Evolutionary conservation across 2,329 filamentous ascomycete species (phyloP), one percentile per base, ranked within the genome.

Genomic region (Epicoccum sorghinum): DNA sequence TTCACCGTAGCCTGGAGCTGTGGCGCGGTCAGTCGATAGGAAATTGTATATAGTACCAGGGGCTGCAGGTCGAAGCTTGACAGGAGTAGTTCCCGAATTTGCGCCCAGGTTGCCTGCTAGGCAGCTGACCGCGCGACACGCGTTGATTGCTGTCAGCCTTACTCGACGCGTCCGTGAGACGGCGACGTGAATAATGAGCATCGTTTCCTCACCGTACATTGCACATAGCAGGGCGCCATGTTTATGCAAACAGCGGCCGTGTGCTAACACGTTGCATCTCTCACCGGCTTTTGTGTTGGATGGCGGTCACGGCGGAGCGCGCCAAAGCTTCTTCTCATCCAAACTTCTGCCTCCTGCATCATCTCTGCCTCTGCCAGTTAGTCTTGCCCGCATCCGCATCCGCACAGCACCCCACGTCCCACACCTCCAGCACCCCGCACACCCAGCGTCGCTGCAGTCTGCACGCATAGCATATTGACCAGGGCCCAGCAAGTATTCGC

Each of bases 71-170:
- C 8, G 29, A 40, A 45, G 32, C 24, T 7, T 49, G 8, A 36
- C 29, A 13, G 32, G 30, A 18, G 30, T 32, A 45, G 41, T 36
- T 23, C 22, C 32, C 32, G 10, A 33, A 4, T 40, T 33, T 43
- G 23, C 4, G 13, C 7, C 41, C 7, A 23, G 14, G 22, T 18
- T 7, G 45, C 50, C 46, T 44, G 37, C 22, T 25, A 38, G 44
- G 51, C 55, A 53, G 55, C 55, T 59, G 62, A 41, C 59, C 53
- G 49, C 60, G 52, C 46, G 49, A 47, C 64, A 25, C 32, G 47
- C 52, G 46, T 59, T 39, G 41, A 10, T 58, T 53, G 56, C 49
- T 55, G 27, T 45, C 36, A 29, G 47, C 37, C 52, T 50, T 7
- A 25, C 42, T 42, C 35, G 52, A 56, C 52, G 52, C 47, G 52